A percentile compares a stretch with the other conserved stretches of the same genome.
Evolutionary conservation across 345 rosid genomes (phyloP).

Genomic region (Trapa bicornis): DNA sequence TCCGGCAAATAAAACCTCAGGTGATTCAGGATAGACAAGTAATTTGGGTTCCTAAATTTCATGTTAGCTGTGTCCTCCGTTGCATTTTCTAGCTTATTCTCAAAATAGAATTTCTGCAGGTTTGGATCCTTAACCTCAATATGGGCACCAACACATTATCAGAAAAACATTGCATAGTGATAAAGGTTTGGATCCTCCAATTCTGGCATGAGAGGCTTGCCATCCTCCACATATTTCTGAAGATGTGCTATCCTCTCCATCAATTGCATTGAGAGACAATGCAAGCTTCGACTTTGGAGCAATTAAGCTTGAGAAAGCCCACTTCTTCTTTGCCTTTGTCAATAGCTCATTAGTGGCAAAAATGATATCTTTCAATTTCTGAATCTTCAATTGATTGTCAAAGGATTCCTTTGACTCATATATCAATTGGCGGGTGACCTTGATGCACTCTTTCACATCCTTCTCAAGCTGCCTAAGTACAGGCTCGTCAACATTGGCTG

Average conservation of each 20-base stretch:
- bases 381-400: conserved; percentile 89
- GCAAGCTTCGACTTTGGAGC: conserved; percentile 92
- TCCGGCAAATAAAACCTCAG: too few relatives aligned
- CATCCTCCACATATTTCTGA: conserved; percentile 61
- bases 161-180: too few relatives aligned
- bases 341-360: conserved; percentile 80
- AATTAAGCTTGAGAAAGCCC: conserved; percentile 77
- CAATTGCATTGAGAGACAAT: conserved; percentile 83
- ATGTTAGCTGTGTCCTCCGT: too few relatives aligned
- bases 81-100: too few relatives aligned
- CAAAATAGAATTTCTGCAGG: too few relatives aligned
- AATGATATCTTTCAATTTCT: conserved; percentile 78
- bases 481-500: conserved; percentile 50
- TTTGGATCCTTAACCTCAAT: conserved; percentile 64
- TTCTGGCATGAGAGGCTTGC: conserved; percentile 34
- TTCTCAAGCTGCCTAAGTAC: conserved; percentile 69
- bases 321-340: conserved; percentile 83
- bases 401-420: conserved; percentile 86
- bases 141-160: too few relatives aligned
- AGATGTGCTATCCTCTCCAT: conserved; percentile 90
- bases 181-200: too few relatives aligned
- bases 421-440: conserved; percentile 67
- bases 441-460: conserved; percentile 88
- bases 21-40: too few relatives aligned
- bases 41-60: too few relatives aligned